Evolutionary conservation across 208 protist genomes (phyloP).

Genomic region (Leptomonas seymouri): DNA sequence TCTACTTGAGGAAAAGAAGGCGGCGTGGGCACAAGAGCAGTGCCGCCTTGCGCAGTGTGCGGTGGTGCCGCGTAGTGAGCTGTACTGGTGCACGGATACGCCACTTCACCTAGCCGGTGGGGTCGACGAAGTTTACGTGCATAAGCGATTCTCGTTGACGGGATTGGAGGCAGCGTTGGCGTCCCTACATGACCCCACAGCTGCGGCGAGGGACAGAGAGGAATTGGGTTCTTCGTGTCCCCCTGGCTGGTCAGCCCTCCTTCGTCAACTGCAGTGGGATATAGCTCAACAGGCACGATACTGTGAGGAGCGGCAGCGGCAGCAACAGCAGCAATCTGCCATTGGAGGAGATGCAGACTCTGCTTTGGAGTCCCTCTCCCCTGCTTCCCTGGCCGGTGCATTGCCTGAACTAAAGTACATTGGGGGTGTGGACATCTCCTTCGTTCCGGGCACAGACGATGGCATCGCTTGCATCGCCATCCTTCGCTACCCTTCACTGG

Average conservation of each 20-base stretch:
- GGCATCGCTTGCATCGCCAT: conserved; percentile 76
- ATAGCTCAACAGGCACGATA: conserved; percentile 4
- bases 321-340: neutral
- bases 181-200: neutral
- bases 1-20: conserved; percentile 18
- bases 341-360: neutral
- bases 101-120: neutral
- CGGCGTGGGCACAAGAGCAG: conserved; percentile 43
- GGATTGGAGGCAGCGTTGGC: conserved; percentile 1
- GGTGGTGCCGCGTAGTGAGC: conserved; percentile 35
- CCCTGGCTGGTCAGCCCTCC: conserved; percentile 4
- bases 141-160: conserved; percentile 23
- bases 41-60: conserved; percentile 29
- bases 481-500: conserved; percentile 66
- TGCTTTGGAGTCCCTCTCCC: neutral
- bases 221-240: neutral
- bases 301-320: neutral
- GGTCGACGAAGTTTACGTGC: conserved; percentile 18
- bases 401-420: conserved; percentile 41
- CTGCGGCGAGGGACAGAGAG: neutral
- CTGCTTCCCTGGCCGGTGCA: neutral
- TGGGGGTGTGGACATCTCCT: conserved; percentile 83
- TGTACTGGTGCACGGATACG: conserved; percentile 11
- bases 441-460: conserved; percentile 54
- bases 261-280: conserved; percentile 20